A percentile compares a stretch with the other conserved stretches of the same genome.
These are phyloP conservation scores for Tylopilus plumbeoviolaceoides DNA, from an alignment of 768 basidiomycete genomes.

Conservation along the genomic window DNA sequence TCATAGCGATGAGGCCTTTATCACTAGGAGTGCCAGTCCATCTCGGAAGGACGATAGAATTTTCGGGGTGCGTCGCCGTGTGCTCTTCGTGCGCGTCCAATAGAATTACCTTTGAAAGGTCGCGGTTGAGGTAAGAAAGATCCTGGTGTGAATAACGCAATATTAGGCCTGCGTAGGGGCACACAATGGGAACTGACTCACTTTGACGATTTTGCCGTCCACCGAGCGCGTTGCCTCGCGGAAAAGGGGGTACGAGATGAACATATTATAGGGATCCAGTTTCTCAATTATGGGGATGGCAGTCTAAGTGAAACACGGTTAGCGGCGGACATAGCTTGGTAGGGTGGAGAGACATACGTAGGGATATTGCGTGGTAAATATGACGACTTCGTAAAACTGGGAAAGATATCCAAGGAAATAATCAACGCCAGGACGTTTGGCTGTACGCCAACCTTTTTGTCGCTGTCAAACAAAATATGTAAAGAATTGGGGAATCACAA, in stretches of 20 bases:
- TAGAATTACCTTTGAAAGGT: slow-evolving; percentile 82
- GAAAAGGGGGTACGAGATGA: slow-evolving; percentile 86
- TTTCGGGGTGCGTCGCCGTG: slow-evolving; percentile 77
- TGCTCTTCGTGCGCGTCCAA: slow-evolving; percentile 86
- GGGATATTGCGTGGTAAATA: slow-evolving; percentile 87
- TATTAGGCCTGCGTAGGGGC: not conserved
- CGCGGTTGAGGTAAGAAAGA: slow-evolving; percentile 90
- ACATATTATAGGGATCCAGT: slow-evolving; percentile 90
- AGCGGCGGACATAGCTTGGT: not conserved
- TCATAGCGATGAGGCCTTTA: slow-evolving; percentile 75
- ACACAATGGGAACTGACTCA: slow-evolving; percentile 21
- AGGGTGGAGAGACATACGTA: slow-evolving; percentile 57
- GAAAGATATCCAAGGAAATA: slow-evolving; percentile 97
- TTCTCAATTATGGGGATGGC: slow-evolving; percentile 87
- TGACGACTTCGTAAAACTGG: slow-evolving; percentile 96
- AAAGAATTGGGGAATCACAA: not conserved
- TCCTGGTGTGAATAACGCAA: slow-evolving; percentile 45
- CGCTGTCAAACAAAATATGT: slow-evolving; percentile 47
- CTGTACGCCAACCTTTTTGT: slow-evolving; percentile 89
- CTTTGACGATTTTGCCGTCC: slow-evolving; percentile 85
- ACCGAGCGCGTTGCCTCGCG: slow-evolving; percentile 85
- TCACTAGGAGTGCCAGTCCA: slow-evolving; percentile 83
- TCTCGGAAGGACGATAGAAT: slow-evolving; percentile 75
- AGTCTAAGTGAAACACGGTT: slow-evolving; percentile 49
- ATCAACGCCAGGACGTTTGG: slow-evolving; percentile 95